Evolutionary conservation across 768 basidiomycete species (phyloP).

Genomic region (Mrakia gelida): DNA sequence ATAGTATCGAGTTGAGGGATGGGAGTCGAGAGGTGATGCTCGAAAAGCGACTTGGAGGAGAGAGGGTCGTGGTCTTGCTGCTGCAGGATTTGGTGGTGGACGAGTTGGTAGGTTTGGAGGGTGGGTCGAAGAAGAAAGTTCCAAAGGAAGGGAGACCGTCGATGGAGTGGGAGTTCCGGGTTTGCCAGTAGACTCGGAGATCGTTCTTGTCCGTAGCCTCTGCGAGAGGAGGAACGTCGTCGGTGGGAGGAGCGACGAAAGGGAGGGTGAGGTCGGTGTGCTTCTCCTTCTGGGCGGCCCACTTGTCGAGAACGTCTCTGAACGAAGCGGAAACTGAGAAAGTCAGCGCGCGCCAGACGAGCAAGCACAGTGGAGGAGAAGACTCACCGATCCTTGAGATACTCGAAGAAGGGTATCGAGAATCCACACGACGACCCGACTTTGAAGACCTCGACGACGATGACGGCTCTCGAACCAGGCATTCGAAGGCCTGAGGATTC

Average conservation of each 20-base stretch:
- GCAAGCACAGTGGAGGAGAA: background rate
- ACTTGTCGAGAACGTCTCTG: slow-evolving; percentile 18
- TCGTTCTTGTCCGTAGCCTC: slow-evolving; percentile 5
- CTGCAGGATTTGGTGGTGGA: background rate
- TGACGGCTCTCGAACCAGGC: slow-evolving; percentile 14
- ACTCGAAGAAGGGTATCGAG: slow-evolving; percentile 21
- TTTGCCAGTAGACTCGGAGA: slow-evolving; percentile 18
- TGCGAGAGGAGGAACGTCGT: background rate
- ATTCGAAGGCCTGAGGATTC: background rate
- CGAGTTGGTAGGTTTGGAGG: background rate
- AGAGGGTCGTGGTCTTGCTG: background rate
- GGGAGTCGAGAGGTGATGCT: background rate
- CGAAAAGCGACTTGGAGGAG: too few species aligned
- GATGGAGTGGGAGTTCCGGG: background rate
- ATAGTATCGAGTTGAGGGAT: background rate
- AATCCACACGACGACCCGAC: slow-evolving; percentile 23
- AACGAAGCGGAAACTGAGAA: background rate
- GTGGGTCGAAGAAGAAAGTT: background rate
- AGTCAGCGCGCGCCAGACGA: background rate
- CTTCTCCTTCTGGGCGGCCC: slow-evolving; percentile 1
- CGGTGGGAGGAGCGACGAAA: background rate
- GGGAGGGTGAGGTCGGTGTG: slow-evolving; percentile 13
- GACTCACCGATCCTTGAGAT: slow-evolving; percentile 16
- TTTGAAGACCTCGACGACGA: slow-evolving; percentile 19
- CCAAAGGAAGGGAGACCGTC: slow-evolving; percentile 23